These are phyloP conservation scores for Colletotrichum sp. DNA, from an alignment of 2,329 filamentous ascomycete species.

Conservation along the genomic window DNA sequence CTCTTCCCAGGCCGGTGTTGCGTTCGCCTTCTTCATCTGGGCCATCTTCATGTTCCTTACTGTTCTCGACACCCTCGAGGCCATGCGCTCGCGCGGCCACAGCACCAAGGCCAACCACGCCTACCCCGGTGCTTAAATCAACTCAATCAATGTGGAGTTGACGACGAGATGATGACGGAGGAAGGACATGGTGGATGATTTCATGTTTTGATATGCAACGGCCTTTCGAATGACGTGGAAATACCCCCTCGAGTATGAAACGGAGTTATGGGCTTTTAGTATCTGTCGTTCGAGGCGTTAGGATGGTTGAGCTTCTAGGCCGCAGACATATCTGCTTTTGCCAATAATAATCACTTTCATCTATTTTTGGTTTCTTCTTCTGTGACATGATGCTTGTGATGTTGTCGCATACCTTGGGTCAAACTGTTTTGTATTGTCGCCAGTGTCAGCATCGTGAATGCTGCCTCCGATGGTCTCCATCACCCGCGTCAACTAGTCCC, in stretches of 20 bases:
- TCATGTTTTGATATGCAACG: background rate
- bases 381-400: too few relatives aligned
- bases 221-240: constrained; percentile 3
- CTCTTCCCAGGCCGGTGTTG: constrained; percentile 66
- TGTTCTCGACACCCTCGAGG: constrained; percentile 50
- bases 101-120: constrained; percentile 21
- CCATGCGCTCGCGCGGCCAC: constrained; percentile 46
- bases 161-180: background rate
- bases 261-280: background rate
- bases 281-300: background rate
- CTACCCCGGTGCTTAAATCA: constrained; percentile 17
- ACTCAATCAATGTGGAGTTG: background rate
- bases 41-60: constrained; percentile 53
- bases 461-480: too few relatives aligned
- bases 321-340: background rate
- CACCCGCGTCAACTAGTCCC: too few relatives aligned
- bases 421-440: too few relatives aligned
- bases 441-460: too few relatives aligned
- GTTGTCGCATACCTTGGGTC: too few relatives aligned
- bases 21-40: constrained; percentile 71
- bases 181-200: background rate
- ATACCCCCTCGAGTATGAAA: constrained; percentile 13
- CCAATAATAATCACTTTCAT: background rate
- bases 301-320: background rate
- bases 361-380: background rate